Evolutionary conservation across 371 early-diverging fungal species (phyloP).

Genomic region (Coemansia sp.): DNA sequence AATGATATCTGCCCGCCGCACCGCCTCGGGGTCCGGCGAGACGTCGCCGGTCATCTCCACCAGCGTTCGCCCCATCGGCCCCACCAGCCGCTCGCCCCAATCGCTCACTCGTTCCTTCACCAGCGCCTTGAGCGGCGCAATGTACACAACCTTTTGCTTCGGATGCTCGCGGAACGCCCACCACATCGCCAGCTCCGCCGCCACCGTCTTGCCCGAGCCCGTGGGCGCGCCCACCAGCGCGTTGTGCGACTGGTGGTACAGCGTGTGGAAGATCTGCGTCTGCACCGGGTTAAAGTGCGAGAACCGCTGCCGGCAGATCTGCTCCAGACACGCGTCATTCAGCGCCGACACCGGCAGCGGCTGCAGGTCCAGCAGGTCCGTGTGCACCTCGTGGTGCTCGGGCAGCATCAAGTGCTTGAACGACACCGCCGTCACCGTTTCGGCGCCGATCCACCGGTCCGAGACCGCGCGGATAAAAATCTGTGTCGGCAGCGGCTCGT

Average conservation of each 20-base stretch:
- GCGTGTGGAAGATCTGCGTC: conserved; percentile 95
- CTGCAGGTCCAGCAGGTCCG: conserved; percentile 84
- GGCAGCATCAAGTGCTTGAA: conserved; percentile 89
- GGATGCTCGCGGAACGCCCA: conserved; percentile 82
- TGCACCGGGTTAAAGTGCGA: conserved; percentile 97
- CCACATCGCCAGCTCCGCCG: conserved; percentile 95
- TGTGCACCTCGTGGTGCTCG: conserved; percentile 75
- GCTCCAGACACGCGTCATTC: conserved; percentile 75
- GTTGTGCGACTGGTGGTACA: conserved; percentile 85
- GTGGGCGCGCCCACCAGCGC: conserved; percentile 97
- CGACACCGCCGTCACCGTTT: conserved; percentile 80
- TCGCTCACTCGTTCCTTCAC: conserved; percentile 96
- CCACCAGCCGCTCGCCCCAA: conserved; percentile 79
- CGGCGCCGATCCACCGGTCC: conserved; percentile 93
- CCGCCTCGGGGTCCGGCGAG: conserved; percentile 83
- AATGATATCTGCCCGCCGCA: conserved; percentile 90
- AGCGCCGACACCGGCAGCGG: conserved; percentile 86
- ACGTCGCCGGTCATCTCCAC: conserved; percentile 98
- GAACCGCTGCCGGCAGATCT: conserved; percentile 76
- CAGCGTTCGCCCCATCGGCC: conserved; percentile 68
- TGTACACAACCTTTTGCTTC: conserved; percentile 86
- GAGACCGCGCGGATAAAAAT: conserved; percentile 86
- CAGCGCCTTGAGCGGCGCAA: conserved; percentile 99
- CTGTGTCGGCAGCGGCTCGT: conserved; percentile 85
- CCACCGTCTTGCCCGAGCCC: conserved; percentile 98